Conservation (phyloP, 805 yeast species). For the Metschnikowia matae region DNA sequence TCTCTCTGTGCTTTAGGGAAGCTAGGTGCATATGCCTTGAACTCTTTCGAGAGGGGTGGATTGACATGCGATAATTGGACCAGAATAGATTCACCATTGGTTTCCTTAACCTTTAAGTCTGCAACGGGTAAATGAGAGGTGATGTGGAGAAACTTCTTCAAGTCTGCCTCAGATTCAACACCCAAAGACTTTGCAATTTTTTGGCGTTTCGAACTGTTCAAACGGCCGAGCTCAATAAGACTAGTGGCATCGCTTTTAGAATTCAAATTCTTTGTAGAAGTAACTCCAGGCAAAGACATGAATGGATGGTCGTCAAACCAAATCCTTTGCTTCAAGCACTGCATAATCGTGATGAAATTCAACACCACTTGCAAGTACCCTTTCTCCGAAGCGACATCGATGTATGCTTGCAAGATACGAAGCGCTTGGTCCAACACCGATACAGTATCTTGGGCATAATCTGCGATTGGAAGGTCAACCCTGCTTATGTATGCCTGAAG, state of each 20-base stretch:
- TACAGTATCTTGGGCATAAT: constrained; percentile 88
- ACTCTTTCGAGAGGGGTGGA: constrained; percentile 49
- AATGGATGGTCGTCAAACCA: constrained; percentile 83
- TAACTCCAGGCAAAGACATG: constrained; percentile 49
- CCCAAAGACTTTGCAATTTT: constrained; percentile 36
- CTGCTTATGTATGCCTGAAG: constrained; percentile 70
- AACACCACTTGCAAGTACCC: constrained; percentile 65
- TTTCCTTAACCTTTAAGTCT: constrained; percentile 38
- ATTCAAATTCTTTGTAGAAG: background rate
- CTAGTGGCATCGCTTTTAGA: constrained; percentile 13
- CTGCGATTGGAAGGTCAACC: constrained; percentile 85
- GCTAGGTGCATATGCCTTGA: constrained; percentile 67
- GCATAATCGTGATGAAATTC: constrained; percentile 66
- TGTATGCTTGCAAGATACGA: constrained; percentile 88
- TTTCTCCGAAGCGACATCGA: constrained; percentile 83
- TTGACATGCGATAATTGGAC: constrained; percentile 55
- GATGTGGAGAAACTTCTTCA: constrained; percentile 45
- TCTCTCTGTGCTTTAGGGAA: constrained; percentile 92
- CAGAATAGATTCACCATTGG: constrained; percentile 27
- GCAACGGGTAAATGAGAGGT: constrained; percentile 64
- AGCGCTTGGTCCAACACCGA: constrained; percentile 91
- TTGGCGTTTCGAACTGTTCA: constrained; percentile 30
- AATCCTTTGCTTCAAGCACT: constrained; percentile 79
- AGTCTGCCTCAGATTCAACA: constrained; percentile 24
- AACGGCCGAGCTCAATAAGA: constrained; percentile 42